Evolutionary conservation across 257 asterid genomes (phyloP), one percentile per base, ranked within the genome.

Genomic region (Capsicum chinense): DNA sequence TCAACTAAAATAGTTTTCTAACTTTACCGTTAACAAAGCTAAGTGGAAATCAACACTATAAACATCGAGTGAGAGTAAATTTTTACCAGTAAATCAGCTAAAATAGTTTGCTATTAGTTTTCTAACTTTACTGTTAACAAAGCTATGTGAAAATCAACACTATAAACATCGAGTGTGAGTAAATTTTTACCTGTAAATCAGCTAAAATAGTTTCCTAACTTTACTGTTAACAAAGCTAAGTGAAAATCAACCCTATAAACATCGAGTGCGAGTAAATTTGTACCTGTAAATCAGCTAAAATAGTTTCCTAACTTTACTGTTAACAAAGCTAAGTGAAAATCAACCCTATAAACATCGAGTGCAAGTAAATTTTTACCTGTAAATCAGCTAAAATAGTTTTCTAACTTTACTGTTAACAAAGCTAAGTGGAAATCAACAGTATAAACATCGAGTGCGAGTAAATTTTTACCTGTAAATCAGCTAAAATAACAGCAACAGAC

Each of bases 1-100:
- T 95, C 95, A 67, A 98, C 98, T 26, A 95, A 94, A 68, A 91
- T 89, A 3, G 26, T 26, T 26, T 26, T 0, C 26, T 26, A 26
- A 26, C 42, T 39, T 39, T 39, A 39, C 3, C 3, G 42, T 39
- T 39, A 39, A 39, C 42, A 39, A 39, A 1, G 42, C 3, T 39
- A 39, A 39, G 42, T 39, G 42, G 1, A 39, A 2, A 39, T 39
- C 42, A 39, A 39, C 42, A 68, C 54, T 14, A 2, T 68, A 39
- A 7, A 39, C 15, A 68, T 6, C 17, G 10, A 9, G 57, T 58
- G 81, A 9, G 0, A 66, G 5, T n/a, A 54, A 63, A 3, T 14
- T 33, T 26, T 12, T 62, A 95, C 99, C 97, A 93, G 98, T 83
- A 95, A 97, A 87, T 95, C 95, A 67, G 99, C 98, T 26, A 95